Evolutionary conservation across 2,329 filamentous ascomycete genomes (phyloP).

Genomic region (Xylariaceae sp.): DNA sequence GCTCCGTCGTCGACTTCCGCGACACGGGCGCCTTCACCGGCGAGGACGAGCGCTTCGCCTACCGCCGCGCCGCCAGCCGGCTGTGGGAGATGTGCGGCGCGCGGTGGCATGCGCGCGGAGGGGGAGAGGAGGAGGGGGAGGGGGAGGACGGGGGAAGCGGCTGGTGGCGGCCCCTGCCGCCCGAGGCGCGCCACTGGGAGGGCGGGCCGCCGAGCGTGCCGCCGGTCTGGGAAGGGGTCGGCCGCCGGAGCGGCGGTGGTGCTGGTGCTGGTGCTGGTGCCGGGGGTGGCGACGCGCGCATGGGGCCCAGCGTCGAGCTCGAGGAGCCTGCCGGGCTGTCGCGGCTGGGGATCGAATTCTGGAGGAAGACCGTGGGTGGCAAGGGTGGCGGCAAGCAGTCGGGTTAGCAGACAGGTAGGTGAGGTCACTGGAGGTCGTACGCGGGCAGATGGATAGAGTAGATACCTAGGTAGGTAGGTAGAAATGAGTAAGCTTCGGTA

Average conservation of each 20-base stretch:
- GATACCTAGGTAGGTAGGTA: no score
- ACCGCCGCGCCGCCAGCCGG: constrained; percentile 67
- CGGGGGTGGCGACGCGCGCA: constrained; percentile 31
- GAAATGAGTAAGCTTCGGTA: no score
- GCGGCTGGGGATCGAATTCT: constrained; percentile 23
- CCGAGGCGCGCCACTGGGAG: constrained; percentile 62
- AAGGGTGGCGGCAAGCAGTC: constrained; percentile 1
- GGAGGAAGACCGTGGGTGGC: constrained; percentile 12
- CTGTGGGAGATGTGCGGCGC: constrained; percentile 75
- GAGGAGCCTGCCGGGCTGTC: constrained; percentile 36
- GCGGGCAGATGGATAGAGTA: no score
- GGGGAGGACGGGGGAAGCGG: no score
- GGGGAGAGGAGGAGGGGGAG: constrained; percentile 38
- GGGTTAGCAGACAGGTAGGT: no score
- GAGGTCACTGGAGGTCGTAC: no score
- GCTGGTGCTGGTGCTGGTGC: no score
- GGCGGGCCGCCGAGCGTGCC: constrained; percentile 14
- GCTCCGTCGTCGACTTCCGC: constrained; percentile 53
- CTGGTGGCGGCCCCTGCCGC: constrained; percentile 64
- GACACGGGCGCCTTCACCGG: constrained; percentile 64
- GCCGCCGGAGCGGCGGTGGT: no score
- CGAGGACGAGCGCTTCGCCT: constrained; percentile 75
- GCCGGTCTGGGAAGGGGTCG: constrained; percentile 8
- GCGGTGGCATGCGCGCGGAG: constrained; percentile 60
- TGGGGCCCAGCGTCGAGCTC: constrained; percentile 34